Evolutionary conservation across 2,329 filamentous ascomycete species (phyloP), one percentile per base, ranked within the genome.

Genomic region (Cercospora sp.): DNA sequence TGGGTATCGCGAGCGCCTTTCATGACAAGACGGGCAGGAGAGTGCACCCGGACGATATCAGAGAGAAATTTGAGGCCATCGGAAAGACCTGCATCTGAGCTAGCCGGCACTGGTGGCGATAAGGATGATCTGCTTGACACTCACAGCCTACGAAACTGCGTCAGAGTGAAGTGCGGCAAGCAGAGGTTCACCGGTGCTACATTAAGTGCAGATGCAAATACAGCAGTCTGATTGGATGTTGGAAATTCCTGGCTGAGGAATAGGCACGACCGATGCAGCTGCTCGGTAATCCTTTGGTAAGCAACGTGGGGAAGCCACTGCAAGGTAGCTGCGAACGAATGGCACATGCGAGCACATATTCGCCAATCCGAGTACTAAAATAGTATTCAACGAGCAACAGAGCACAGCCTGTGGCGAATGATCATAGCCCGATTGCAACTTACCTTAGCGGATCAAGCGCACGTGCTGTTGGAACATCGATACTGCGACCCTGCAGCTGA

Each of bases 21-120:
- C 81, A 77, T 64, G 83, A 85, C 64, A 80, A 80, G 75, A 86
- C 83, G 1, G 84, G 84, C 2, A 77, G 82, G 48, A 75, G 77
- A 3, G 71, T 86, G 28, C 77, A 80, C 69, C 78, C 81, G 0
- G 78, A 82, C 3, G 78, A 82, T 23, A 78, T 84, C 36, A 76
- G 78, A 71, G 77, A 80, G 68, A 83, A 82, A 74, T 77, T 84
- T 59, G 73, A 75, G 65, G 67, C 67, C 45, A 70, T 78, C 67
- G 70, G 33, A 30, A 39, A 58, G 12, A 53, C 13, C 16, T 23
- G 45, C 23, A 8, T 55, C 5, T 57, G 39, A 51, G 42, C 7
- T 13, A 16, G 45, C 8, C 30, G 20, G 28, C 45, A 63, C 18
- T 23, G 7, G 26, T 18, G 9, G 30, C 48, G 48, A 53, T 53